Evolutionary conservation across 2,329 filamentous ascomycete genomes (phyloP), one percentile per base, ranked within the genome.

Genomic region (Rutstroemia sp.): DNA sequence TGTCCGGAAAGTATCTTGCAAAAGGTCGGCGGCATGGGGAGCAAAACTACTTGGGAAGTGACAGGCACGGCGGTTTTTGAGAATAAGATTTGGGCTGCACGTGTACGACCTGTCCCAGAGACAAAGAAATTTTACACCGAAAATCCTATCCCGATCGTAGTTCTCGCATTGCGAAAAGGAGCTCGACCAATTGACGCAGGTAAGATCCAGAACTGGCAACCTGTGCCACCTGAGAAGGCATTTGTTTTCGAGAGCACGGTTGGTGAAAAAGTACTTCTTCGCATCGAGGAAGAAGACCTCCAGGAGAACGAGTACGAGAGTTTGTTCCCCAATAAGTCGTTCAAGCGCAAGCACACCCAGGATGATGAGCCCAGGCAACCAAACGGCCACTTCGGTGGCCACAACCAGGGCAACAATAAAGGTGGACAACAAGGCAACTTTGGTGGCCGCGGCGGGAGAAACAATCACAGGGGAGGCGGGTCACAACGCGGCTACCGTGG

Each of bases 21-120:
- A 52, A 94, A 90, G 71, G 87, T 94, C 10, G 94, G 94, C 44
- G 92, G 92, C 27, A 83, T 96, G 67, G 90, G 91, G 37, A 85
- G 82, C 65, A 92, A 87, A 71, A 80, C 95, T 72, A 83, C 76
- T 42, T 99, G 92, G 90, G 83, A 89, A 70, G 86, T 96, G 4
- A 88, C 84, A 0, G 90, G 86, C 39, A 83, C 86, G 5, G 90
- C 84, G 0, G 83, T 80, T 62, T 84, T 82, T 62, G 87, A 96
- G 59, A 86, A 91, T 69, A 87, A 81, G 64, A 80, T 97, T 41
- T 99, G 92, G 92, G 94, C 92, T 5, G 90, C 87, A 16, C 80
- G 85, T 45, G 82, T 96, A 10, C 79, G 82, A 34, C 90, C 94
- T 0, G 78, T 92, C 0, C 83, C 86, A 0, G 74, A 82, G 16